Percentiles rank a stretch among this genome's conserved stretches.
phyloP scores from a whole-genome alignment of 202 grass and related monocot genomes.

The Setaria italica region DNA sequence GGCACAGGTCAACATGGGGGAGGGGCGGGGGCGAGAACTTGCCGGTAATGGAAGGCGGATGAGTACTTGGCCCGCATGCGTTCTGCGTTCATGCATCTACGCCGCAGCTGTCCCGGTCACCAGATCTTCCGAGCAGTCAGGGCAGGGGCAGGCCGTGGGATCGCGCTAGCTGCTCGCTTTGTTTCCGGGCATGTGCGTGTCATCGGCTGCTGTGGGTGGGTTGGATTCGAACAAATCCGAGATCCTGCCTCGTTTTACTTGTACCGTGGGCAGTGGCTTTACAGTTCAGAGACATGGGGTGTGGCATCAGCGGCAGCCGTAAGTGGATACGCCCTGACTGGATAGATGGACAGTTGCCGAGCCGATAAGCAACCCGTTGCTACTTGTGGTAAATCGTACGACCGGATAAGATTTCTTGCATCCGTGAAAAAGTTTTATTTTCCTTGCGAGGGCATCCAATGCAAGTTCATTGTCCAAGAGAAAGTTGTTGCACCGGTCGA shows the following conservation, averaged over 20 bases:
- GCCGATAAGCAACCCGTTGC: conserved; percentile 6
- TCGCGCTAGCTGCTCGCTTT: background rate
- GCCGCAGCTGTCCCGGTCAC: background rate
- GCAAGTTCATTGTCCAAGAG: background rate
- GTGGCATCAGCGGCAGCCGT: conserved; percentile 4
- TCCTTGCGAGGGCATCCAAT: background rate
- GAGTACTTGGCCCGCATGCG: background rate
- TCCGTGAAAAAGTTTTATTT: background rate
- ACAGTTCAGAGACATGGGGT: conserved; percentile 27
- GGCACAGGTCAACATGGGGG: conserved; percentile 35
- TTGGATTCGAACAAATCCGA: conserved; percentile 40
- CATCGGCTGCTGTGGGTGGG: conserved; percentile 7
- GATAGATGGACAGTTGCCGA: background rate
- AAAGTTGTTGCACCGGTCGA: background rate
- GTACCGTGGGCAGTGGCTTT: conserved; percentile 1
- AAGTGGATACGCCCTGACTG: background rate
- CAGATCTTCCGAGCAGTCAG: conserved; percentile 2
- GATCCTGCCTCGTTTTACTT: background rate
- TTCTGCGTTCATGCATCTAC: background rate
- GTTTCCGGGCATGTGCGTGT: conserved; percentile 26
- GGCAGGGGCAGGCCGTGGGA: background rate
- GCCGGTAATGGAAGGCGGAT: conserved; percentile 16
- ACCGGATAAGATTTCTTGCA: conserved; percentile 15
- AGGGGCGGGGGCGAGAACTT: conserved; percentile 17
- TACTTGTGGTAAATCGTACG: background rate